A percentile compares a stretch with the other conserved stretches of the same genome.
phyloP scores from a whole-genome alignment of 108 stramenopile genomes.

The Epithemia pelagica region DNA sequence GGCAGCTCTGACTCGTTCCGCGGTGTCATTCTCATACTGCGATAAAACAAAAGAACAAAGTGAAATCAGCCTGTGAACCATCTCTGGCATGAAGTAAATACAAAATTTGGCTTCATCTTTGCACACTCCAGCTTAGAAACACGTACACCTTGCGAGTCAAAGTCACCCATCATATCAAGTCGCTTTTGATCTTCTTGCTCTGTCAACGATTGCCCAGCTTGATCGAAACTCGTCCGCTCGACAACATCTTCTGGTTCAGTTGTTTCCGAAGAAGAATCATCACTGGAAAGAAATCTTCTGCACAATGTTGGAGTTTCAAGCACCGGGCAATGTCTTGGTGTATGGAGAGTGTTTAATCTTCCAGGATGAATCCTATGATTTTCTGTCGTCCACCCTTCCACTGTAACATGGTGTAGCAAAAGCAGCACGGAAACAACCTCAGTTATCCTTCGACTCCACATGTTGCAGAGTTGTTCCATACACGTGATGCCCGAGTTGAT shows the following conservation, averaged over 20 bases:
- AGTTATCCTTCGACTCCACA: too few species aligned
- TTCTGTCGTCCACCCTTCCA: too few species aligned
- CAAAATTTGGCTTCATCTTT: background rate
- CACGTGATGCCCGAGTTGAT: too few species aligned
- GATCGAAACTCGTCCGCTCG: slow-evolving; percentile 17
- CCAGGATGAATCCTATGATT: too few species aligned
- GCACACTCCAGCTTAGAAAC: background rate
- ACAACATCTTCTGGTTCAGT: too few species aligned
- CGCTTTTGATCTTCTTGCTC: slow-evolving; percentile 27
- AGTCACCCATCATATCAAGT: slow-evolving; percentile 36
- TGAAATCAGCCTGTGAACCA: background rate
- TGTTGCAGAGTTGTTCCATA: too few species aligned
- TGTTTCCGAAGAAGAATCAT: background rate
- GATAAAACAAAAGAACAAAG: slow-evolving; percentile 4
- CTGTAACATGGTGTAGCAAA: too few species aligned
- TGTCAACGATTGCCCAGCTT: slow-evolving; percentile 23
- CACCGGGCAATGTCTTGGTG: too few species aligned
- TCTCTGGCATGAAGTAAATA: background rate
- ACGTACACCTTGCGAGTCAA: slow-evolving; percentile 20
- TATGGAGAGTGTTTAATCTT: too few species aligned
- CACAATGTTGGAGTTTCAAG: too few species aligned
- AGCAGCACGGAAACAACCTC: too few species aligned
- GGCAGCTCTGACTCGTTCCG: slow-evolving; percentile 52
- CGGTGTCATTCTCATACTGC: slow-evolving; percentile 39
- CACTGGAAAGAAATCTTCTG: too few species aligned